Evolutionary conservation across 2,329 filamentous ascomycete species (phyloP).

Genomic region (Graphilbum ipis-grandicollis): DNA sequence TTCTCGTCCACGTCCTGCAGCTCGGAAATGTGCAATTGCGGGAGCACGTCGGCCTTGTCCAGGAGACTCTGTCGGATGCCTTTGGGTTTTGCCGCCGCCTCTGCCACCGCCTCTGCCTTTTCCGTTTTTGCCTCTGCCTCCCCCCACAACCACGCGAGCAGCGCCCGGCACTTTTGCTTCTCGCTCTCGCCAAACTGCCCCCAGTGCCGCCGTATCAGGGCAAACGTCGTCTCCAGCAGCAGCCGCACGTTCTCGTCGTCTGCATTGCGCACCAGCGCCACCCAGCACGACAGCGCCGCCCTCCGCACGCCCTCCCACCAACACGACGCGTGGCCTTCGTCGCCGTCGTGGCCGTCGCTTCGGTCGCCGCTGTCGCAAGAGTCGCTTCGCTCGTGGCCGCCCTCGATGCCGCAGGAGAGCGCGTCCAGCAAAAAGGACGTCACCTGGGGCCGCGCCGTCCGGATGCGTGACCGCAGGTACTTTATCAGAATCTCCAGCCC

Average conservation of each 20-base stretch:
- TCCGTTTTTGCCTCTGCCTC: constrained; percentile 1
- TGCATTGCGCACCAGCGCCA: constrained; percentile 55
- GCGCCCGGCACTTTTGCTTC: constrained; percentile 37
- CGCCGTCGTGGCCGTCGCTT: constrained; percentile 17
- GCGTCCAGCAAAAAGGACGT: constrained; percentile 84
- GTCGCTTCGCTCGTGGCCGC: not conserved
- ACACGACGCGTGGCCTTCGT: constrained; percentile 3
- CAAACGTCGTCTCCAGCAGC: constrained; percentile 77
- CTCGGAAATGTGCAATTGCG: constrained; percentile 57
- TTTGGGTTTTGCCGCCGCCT: no score
- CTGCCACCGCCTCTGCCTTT: constrained; percentile 3
- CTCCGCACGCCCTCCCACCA: constrained; percentile 38
- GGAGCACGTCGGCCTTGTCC: constrained; percentile 56
- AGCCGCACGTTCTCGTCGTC: constrained; percentile 52
- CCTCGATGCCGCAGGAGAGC: constrained; percentile 43
- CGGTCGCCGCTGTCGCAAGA: no score
- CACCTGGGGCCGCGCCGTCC: constrained; percentile 75
- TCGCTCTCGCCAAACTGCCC: constrained; percentile 41
- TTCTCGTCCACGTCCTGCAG: constrained; percentile 46
- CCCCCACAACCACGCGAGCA: constrained; percentile 45
- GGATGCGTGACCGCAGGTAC: constrained; percentile 55
- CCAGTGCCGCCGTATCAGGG: constrained; percentile 76
- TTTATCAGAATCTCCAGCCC: constrained; percentile 80
- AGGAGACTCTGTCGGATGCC: constrained; percentile 43
- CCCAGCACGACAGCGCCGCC: constrained; percentile 71